Evolutionary conservation across 495 filamentous ascomycete species (phyloP), one percentile per base, ranked within the genome.

Genomic region (Apodospora peruviana): DNA sequence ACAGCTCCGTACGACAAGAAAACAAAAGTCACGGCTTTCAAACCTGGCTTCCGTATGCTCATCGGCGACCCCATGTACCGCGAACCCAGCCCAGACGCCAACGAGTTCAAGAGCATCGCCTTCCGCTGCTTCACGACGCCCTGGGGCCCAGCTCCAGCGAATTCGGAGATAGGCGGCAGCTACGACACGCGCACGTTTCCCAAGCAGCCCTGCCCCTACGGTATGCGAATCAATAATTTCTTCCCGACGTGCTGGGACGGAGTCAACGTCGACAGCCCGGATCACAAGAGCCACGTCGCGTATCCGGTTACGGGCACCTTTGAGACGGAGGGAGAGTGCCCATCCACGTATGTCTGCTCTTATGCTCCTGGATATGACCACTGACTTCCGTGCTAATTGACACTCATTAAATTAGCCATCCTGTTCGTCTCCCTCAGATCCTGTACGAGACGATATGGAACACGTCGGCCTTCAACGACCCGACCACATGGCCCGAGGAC

Each of bases 31-130:
- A 73, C 70, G 0, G 70, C 67, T 22, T 75, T 75, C 39, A 55
- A 58, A 34, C 58, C 67, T 22, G 63, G 78, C 18, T 83, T 87
- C 58, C 85, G 84, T 43, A 88, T 90, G 82, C 47, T 90, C 9
- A 74, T 83, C 35, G 87, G 87, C 24, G 71, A 86, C 57, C 70
- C 83, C 0, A 65, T 53, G 47, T 60, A 55, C 11, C 53, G 65
- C 25, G 48, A 51, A 21, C 32, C 59, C 9, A 48, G 36, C 16
- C 48, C 44, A 5, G 27, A 48, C 18, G 27, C 12, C 2, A 32
- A 47, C 20, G 45, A 55, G 44, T 51, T 40, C 40, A 41, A 52
- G 17, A 48, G 44, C 35, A 48, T 56, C 23, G 44, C 48, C 20
- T 56, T 52, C 40, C 21, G 48, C 4, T 56, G 53, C 35, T 52